A percentile compares a stretch with the other conserved stretches of the same genome.
phyloP scores from a whole-genome alignment of 2,329 filamentous ascomycete species.

The Bipolaris cookei region DNA sequence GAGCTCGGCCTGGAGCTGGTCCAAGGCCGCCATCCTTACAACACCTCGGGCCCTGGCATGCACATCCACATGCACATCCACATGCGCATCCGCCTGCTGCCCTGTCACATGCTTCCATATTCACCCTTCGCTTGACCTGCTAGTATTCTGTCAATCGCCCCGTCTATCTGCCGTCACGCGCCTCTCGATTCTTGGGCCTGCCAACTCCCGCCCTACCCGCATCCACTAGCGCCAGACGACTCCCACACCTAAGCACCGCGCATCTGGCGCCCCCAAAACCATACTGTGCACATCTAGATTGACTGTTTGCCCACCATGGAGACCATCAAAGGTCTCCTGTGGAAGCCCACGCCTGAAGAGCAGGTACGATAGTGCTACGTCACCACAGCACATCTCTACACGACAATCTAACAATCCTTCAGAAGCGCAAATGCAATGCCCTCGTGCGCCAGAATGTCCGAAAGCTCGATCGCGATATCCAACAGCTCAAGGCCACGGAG shows the following conservation, averaged over 20 bases:
- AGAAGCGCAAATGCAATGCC: constrained; percentile 95
- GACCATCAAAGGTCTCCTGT: constrained; percentile 82
- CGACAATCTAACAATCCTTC: constrained; percentile 20
- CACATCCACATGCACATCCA: constrained; percentile 8
- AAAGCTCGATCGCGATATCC: constrained; percentile 92
- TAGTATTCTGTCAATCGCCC: not conserved
- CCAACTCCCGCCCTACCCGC: constrained; percentile 8
- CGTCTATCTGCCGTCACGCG: not conserved
- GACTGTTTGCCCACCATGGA: constrained; percentile 68
- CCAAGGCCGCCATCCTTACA: constrained; percentile 23
- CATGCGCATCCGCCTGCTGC: constrained; percentile 1
- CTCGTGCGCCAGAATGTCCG: constrained; percentile 89
- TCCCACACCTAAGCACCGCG: not conserved
- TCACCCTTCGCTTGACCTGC: not conserved
- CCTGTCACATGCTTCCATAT: not conserved
- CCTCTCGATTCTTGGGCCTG: not conserved
- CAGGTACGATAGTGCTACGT: constrained; percentile 66
- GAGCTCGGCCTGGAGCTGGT: constrained; percentile 22
- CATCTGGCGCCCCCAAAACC: not conserved
- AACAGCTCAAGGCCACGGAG: constrained; percentile 77
- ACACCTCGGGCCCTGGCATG: constrained; percentile 15
- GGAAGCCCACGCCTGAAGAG: constrained; percentile 88
- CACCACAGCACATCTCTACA: not conserved
- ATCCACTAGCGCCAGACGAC: constrained; percentile 5
- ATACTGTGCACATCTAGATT: not conserved